phyloP scores from a whole-genome alignment of 106 monocot species.

The Dendrobium catenatum region DNA sequence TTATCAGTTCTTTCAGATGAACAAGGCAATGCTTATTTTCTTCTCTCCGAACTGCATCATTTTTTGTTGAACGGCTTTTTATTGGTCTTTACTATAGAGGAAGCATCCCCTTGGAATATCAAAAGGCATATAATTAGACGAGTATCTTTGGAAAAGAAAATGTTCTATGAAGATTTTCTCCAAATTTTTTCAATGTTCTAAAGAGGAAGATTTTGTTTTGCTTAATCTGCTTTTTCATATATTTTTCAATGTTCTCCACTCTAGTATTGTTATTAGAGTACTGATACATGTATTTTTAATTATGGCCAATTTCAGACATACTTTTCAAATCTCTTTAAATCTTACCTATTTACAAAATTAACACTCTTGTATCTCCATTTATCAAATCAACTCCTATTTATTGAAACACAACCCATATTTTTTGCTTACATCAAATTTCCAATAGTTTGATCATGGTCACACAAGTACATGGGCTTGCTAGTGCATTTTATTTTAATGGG shows the following conservation, averaged over 20 bases:
- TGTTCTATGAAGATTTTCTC: not conserved
- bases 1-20: conserved; percentile 74
- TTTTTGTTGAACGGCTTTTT: not conserved
- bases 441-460: too few species aligned
- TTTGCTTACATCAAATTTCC: not conserved
- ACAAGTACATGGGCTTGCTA: too few species aligned
- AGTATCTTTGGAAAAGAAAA: not conserved
- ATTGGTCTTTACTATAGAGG: not conserved
- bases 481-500: too few species aligned
- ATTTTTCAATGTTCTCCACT: not conserved
- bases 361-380: not conserved
- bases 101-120: not conserved
- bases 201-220: not conserved
- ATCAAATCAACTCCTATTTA: not conserved
- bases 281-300: not conserved
- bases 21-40: conserved; percentile 40
- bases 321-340: not conserved
- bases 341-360: too few species aligned
- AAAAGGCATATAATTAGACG: not conserved
- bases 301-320: not conserved
- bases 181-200: not conserved
- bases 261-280: not conserved
- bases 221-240: not conserved
- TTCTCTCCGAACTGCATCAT: not conserved
- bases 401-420: not conserved